Evolutionary conservation across 2,329 filamentous ascomycete species (phyloP).

Genomic region (Ophiostoma quercus): DNA sequence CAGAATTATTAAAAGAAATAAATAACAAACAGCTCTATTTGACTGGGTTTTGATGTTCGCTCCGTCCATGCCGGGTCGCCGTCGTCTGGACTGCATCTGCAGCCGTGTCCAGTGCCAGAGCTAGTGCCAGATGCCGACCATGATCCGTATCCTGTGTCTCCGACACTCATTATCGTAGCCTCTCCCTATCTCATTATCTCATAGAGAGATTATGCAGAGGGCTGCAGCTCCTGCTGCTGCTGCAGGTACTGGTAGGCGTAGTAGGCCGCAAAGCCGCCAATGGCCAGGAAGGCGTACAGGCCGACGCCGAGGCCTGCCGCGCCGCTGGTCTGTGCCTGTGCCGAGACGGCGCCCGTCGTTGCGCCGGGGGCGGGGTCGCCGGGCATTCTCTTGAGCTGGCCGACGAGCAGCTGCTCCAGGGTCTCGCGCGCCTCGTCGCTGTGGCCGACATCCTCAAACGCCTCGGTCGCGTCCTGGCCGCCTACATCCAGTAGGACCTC

Average conservation of each 20-base stretch:
- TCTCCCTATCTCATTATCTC: too few species aligned
- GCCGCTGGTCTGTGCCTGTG: constrained; percentile 45
- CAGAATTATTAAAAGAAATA: constrained; percentile 9
- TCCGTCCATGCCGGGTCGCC: constrained; percentile 5
- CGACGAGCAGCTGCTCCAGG: constrained; percentile 69
- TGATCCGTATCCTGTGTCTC: neutral
- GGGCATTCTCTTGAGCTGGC: constrained; percentile 71
- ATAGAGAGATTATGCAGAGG: constrained; percentile 13
- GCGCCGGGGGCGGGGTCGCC: constrained; percentile 72
- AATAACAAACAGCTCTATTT: constrained; percentile 12
- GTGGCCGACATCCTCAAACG: constrained; percentile 98
- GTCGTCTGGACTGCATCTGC: too few species aligned
- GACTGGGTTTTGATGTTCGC: neutral
- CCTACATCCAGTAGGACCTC: constrained; percentile 95
- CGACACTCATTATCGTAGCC: neutral
- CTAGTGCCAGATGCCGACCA: neutral
- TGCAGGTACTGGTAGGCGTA: constrained; percentile 81
- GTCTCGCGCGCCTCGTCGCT: constrained; percentile 97
- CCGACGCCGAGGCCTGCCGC: constrained; percentile 64
- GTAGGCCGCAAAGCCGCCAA: constrained; percentile 73
- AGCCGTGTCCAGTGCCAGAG: too few species aligned
- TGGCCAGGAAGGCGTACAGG: constrained; percentile 72
- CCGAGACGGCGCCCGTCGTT: constrained; percentile 44
- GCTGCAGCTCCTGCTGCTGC: constrained; percentile 38
- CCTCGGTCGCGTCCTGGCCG: constrained; percentile 93